These are phyloP conservation scores for Hanseniaspora clermontiae DNA, from an alignment of 805 yeast genomes.

Conservation along the genomic window DNA sequence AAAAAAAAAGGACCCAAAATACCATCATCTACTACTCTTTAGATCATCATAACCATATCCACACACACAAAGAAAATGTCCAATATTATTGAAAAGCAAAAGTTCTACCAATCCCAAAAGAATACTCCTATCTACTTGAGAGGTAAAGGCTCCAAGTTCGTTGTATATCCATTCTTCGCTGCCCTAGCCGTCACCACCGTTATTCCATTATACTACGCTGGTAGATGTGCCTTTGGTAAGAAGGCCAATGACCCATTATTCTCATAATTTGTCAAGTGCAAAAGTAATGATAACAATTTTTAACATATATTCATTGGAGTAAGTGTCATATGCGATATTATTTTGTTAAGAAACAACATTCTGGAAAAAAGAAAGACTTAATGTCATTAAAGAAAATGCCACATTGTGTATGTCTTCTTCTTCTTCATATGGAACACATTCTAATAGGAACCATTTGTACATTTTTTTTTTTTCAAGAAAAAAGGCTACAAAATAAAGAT, in stretches of 20 bases:
- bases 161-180: conserved; percentile 70
- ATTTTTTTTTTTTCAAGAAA: too few species aligned
- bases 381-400: too few species aligned
- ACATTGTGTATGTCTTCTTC: too few species aligned
- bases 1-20: neutral
- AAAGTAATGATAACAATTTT: neutral
- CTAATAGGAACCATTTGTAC: too few species aligned
- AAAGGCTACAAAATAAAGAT: too few species aligned
- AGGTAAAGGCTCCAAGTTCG: conserved; percentile 56
- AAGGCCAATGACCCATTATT: conserved; percentile 30
- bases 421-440: too few species aligned
- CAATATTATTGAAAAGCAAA: conserved; percentile 43
- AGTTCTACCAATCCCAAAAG: conserved; percentile 40
- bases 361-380: too few species aligned
- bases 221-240: conserved; percentile 61
- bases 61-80: conserved; percentile 10
- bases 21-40: neutral
- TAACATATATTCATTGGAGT: neutral
- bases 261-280: neutral
- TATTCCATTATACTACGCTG: conserved; percentile 54
- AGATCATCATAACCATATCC: neutral
- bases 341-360: neutral
- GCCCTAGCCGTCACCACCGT: conserved; percentile 54
- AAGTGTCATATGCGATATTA: too few species aligned
- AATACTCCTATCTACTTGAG: conserved; percentile 48